These are phyloP conservation scores for Boletus sp. DNA, from an alignment of 768 basidiomycete genomes.

Conservation along the genomic window DNA sequence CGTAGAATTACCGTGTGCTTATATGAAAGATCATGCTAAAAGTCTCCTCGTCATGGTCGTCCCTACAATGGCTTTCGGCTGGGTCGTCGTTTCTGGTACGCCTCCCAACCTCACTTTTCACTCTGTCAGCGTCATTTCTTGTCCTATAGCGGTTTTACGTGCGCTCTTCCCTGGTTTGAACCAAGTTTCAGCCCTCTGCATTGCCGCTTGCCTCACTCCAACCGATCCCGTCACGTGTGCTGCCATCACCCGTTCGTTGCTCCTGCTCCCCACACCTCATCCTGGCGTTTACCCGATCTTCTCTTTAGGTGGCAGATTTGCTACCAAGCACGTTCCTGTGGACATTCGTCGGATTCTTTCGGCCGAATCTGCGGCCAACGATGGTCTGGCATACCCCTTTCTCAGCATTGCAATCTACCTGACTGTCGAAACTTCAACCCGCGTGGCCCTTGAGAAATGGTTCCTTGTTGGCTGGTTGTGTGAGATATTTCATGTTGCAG, in stretches of 20 bases:
- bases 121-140: background rate
- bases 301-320: conserved; percentile 61
- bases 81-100: conserved; percentile 72
- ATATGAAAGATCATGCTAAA: conserved; percentile 76
- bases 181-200: conserved; percentile 74
- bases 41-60: conserved; percentile 68
- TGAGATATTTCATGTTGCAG: conserved; percentile 8
- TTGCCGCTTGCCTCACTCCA: conserved; percentile 87
- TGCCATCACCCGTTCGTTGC: conserved; percentile 60
- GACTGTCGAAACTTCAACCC: conserved; percentile 59
- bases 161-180: conserved; percentile 67
- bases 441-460: conserved; percentile 78
- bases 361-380: conserved; percentile 92
- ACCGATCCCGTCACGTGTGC: conserved; percentile 95
- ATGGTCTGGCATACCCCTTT: conserved; percentile 94
- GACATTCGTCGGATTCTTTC: conserved; percentile 79
- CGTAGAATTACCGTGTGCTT: conserved; percentile 84
- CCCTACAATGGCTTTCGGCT: conserved; percentile 82
- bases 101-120: conserved; percentile 3
- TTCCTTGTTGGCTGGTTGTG: conserved; percentile 81
- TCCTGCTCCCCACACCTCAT: background rate
- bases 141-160: conserved; percentile 55
- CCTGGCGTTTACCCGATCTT: background rate
- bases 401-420: conserved; percentile 84
- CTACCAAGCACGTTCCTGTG: conserved; percentile 62